Percentiles rank a stretch among this genome's conserved stretches.
Evolutionary conservation across 192 early-diverging fungal species (phyloP).

Genomic region (Geosiphon pyriformis): DNA sequence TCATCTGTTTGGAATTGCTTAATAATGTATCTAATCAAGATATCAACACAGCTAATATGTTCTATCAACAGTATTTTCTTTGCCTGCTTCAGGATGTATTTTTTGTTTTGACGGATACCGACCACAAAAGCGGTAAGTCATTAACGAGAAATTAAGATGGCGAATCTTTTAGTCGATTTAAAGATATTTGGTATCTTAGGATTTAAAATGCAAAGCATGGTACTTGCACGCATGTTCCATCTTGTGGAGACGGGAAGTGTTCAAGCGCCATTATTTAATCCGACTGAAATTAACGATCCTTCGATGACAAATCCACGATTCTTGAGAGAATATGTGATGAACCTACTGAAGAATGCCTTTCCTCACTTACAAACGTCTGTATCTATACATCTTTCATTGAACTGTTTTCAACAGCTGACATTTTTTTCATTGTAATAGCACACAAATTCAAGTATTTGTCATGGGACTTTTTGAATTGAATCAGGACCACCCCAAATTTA

Average conservation of each 20-base stretch:
- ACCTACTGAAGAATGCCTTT: slow-evolving; percentile 82
- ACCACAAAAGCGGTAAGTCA: slow-evolving; percentile 87
- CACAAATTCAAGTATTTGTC: slow-evolving; percentile 84
- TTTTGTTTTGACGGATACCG: slow-evolving; percentile 92
- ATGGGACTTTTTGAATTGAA: slow-evolving; percentile 81
- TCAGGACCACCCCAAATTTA: slow-evolving; percentile 80
- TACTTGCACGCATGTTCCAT: slow-evolving; percentile 86
- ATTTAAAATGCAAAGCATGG: slow-evolving; percentile 87
- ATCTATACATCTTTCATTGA: not conserved
- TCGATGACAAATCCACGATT: slow-evolving; percentile 75
- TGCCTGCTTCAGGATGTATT: slow-evolving; percentile 93
- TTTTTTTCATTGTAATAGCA: slow-evolving; percentile 35
- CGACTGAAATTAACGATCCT: slow-evolving; percentile 64
- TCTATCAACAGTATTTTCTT: slow-evolving; percentile 90
- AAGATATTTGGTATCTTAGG: slow-evolving; percentile 41
- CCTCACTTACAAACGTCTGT: slow-evolving; percentile 80
- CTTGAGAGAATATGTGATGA: slow-evolving; percentile 77
- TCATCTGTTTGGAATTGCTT: slow-evolving; percentile 82
- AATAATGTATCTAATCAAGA: slow-evolving; percentile 80
- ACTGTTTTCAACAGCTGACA: not conserved
- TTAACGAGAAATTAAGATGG: not conserved
- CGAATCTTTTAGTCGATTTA: not conserved
- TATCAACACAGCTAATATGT: slow-evolving; percentile 66
- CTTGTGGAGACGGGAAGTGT: slow-evolving; percentile 78
- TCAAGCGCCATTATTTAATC: slow-evolving; percentile 81